Evolutionary conservation across 169 alveolate genomes (phyloP).

Genomic region (Toxoplasma gondii): DNA sequence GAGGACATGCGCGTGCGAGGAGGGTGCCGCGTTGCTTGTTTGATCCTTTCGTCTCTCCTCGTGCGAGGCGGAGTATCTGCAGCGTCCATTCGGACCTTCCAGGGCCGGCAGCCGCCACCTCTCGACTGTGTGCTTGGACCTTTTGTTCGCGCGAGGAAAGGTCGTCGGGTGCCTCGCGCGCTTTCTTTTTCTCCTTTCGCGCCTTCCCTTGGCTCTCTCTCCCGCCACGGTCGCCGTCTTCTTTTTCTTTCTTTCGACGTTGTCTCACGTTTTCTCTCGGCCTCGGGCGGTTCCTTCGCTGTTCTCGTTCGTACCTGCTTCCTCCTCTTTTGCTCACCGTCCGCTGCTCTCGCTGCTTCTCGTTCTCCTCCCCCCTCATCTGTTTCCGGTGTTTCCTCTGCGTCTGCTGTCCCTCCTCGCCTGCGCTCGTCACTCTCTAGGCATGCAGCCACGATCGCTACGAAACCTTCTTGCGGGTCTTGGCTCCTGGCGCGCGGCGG

Average conservation of each 20-base stretch:
- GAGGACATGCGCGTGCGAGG: background rate
- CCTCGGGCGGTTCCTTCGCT: background rate
- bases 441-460: slow-evolving; percentile 13
- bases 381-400: background rate
- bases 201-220: background rate
- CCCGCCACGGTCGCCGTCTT: background rate
- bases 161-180: background rate
- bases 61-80: no score
- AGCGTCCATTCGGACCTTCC: background rate
- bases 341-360: background rate
- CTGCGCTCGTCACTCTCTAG: background rate
- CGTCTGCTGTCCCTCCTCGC: background rate
- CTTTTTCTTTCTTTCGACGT: background rate
- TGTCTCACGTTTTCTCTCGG: background rate
- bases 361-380: background rate
- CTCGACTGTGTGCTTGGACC: background rate
- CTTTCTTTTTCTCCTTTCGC: background rate
- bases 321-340: background rate
- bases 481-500: background rate
- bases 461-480: background rate
- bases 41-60: background rate
- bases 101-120: background rate
- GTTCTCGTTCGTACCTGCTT: background rate
- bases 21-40: background rate
- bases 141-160: background rate